A percentile compares a stretch with the other conserved stretches of the same genome.
These are phyloP conservation scores for Halocafeteria seosinensis DNA, from an alignment of 108 stramenopile species.

Conservation along the genomic window DNA sequence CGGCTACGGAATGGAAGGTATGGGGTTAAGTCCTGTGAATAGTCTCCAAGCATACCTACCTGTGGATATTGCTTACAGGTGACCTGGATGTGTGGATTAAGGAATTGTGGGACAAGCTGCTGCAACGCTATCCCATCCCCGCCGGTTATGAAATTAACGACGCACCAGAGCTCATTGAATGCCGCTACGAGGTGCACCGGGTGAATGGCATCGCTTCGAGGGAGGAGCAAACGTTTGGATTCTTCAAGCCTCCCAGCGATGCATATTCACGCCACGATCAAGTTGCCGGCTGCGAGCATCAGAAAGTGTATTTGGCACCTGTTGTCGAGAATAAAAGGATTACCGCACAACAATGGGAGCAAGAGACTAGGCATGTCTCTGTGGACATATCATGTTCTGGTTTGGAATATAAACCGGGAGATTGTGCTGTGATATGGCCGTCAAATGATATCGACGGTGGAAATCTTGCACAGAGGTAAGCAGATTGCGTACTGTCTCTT, in stretches of 20 bases:
- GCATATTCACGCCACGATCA: neutral
- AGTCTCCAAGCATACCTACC: neutral
- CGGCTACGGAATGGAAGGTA: conserved; percentile 4
- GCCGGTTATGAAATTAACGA: neutral
- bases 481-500: too few relatives aligned
- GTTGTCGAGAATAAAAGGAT: neutral
- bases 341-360: neutral
- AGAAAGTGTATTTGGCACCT: neutral
- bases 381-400: too few relatives aligned
- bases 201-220: neutral
- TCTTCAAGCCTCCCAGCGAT: neutral
- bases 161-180: neutral
- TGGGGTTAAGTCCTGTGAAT: neutral
- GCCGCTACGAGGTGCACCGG: neutral
- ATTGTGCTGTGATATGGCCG: too few relatives aligned
- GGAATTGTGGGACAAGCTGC: neutral
- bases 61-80: neutral
- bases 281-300: too few relatives aligned
- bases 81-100: conserved; percentile 10
- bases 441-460: too few relatives aligned
- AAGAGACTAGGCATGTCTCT: neutral
- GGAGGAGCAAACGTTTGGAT: neutral
- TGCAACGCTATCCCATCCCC: neutral
- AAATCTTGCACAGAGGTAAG: too few relatives aligned
- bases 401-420: neutral